Base-by-base conservation (phyloP, 148 eudicot genomes). In the Pouteria glomerata region DNA sequence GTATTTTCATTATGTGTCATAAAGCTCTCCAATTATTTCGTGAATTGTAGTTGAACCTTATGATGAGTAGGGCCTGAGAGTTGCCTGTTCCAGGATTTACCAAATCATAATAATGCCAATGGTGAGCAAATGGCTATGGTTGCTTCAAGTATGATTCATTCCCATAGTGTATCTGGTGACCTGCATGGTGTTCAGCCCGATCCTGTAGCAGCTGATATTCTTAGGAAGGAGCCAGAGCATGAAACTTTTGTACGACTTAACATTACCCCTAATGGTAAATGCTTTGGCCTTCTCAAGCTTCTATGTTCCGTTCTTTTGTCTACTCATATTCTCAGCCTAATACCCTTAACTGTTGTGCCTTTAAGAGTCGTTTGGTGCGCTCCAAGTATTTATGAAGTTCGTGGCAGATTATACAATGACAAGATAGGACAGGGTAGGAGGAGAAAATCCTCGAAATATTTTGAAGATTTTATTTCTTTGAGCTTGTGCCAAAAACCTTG, bases 181-280 rank as follows among this genome's bases (percentile, higher is more conserved):
- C 83, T 96, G 57, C 99, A 96, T 81, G 95, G 99, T 61, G 97
- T 92, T 67, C 99, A 82, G 77, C 93, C 97, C 69, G 94, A 96
- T 76, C 99, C 99, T 23, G 90, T 96, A 73, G 94, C 99, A 64
- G 99, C 99, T 60, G 99, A 96, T 84, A 96, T 96, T 79, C 85
- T 96, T 26, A 80, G 99, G 85, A 96, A 90, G 84, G 99, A 96
- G 78, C 99, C 99, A 45, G 99, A 96, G 79, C 97, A 96, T 23
- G 99, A 92, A 77, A 96, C 96, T 74, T 96, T 96, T 88, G 97
- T 92, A 31, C 91, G 94, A 50, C 85, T 96, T 66, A 96, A 81
- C 79, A 92, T 96, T 73, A 64, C 86, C 67, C 99, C 99, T 13
- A 65, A 77, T 71, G 99, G 99, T 96, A 88, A 50, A 58, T 37